Conservation (phyloP, 2,329 filamentous ascomycete species). For the Microdochium bolleyi region DNA sequence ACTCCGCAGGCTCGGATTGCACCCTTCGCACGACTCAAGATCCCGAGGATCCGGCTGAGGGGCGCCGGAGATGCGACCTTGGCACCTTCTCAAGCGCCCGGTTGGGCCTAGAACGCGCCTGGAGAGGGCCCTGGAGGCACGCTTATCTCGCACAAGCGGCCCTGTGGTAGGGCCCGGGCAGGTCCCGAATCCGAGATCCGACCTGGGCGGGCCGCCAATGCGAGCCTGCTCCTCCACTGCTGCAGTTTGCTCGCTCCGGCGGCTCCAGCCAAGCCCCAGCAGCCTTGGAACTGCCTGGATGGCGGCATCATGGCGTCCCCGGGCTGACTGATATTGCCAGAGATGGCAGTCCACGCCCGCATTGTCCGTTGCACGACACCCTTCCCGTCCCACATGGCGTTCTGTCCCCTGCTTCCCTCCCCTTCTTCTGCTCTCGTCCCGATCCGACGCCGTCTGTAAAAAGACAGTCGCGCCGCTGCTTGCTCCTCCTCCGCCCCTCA, state of each 20-base stretch:
- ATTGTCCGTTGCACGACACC: neutral
- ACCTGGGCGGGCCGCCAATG: neutral
- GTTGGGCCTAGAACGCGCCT: too few relatives aligned
- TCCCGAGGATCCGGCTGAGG: too few relatives aligned
- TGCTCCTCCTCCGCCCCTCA: neutral
- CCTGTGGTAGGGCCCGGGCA: neutral
- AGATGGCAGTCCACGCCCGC: neutral
- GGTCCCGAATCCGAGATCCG: neutral
- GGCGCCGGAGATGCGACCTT: too few relatives aligned
- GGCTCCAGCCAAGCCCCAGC: too few relatives aligned
- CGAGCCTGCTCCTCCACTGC: neutral
- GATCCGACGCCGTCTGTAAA: neutral
- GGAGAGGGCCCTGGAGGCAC: too few relatives aligned
- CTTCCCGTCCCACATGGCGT: neutral
- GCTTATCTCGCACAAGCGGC: neutral
- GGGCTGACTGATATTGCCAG: neutral
- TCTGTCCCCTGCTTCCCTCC: neutral
- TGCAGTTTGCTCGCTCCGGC: too few relatives aligned
- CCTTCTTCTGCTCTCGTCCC: too few relatives aligned
- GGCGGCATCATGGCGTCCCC: neutral
- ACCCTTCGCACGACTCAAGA: too few relatives aligned
- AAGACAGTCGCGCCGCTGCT: neutral
- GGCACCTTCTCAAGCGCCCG: too few relatives aligned
- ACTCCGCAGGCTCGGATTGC: too few relatives aligned
- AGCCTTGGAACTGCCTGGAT: neutral